A percentile compares a stretch with the other conserved stretches of the same genome.
phyloP scores from a whole-genome alignment of 2,329 filamentous ascomycete species.

The Pezicula radicicola region DNA sequence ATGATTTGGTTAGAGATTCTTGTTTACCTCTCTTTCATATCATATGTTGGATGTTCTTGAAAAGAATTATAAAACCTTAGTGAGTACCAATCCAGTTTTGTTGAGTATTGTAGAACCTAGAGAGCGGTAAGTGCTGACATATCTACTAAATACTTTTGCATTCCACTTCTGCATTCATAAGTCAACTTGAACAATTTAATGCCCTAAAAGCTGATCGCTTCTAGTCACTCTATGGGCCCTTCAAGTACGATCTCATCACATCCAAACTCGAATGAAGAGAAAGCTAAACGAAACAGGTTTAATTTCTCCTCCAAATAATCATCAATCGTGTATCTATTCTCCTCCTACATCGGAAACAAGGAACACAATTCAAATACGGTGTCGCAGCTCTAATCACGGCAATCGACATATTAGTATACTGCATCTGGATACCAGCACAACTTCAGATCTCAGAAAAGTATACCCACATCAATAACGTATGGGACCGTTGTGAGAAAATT shows the following conservation, averaged over 20 bases:
- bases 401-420: constrained; percentile 49
- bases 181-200: background rate
- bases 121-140: background rate
- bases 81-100: too few species aligned
- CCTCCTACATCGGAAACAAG: constrained; percentile 16
- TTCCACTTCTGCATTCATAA: constrained; percentile 10
- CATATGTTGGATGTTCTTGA: constrained; percentile 35
- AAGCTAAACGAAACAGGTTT: constrained; percentile 30
- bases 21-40: constrained; percentile 35
- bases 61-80: constrained; percentile 24
- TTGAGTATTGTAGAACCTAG: constrained; percentile 15
- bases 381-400: constrained; percentile 33
- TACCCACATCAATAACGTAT: constrained; percentile 22
- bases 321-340: constrained; percentile 50
- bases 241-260: constrained; percentile 16
- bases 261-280: background rate
- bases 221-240: constrained; percentile 34
- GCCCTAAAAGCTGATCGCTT: background rate
- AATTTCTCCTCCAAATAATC: constrained; percentile 50
- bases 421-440: constrained; percentile 49
- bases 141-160: constrained; percentile 2
- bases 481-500: constrained; percentile 49
- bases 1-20: constrained; percentile 42
- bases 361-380: constrained; percentile 21
- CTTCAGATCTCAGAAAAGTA: constrained; percentile 14